phyloP scores from a whole-genome alignment of 441 rosid species.

The Macaranga tanarius region DNA sequence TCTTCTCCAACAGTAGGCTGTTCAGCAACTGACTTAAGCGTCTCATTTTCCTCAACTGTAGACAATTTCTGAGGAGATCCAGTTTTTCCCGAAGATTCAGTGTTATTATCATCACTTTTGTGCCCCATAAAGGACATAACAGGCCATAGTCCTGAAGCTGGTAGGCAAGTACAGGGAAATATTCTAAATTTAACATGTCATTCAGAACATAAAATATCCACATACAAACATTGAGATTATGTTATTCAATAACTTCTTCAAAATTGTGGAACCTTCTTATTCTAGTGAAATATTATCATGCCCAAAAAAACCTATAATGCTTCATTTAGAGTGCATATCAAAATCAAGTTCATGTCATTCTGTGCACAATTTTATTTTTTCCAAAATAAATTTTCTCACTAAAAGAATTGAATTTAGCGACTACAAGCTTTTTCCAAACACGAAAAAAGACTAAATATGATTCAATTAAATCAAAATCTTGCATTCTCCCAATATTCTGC shows the following conservation, averaged over 20 bases:
- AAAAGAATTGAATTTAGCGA: no score
- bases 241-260: not conserved
- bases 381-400: no score
- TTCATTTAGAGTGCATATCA: no score
- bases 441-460: no score
- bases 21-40: slow-evolving; percentile 23
- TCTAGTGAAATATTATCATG: not conserved
- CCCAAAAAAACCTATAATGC: no score
- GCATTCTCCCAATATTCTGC: not conserved
- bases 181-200: slow-evolving; percentile 9
- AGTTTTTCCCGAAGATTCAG: slow-evolving; percentile 36
- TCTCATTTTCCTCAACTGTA: slow-evolving; percentile 38
- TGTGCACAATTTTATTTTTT: not conserved
- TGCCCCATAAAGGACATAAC: slow-evolving; percentile 83
- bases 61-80: slow-evolving; percentile 34
- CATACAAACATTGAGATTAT: not conserved
- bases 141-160: slow-evolving; percentile 81
- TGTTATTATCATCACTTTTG: slow-evolving; percentile 45
- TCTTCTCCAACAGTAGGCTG: slow-evolving; percentile 39
- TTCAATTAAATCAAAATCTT: no score
- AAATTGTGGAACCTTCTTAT: not conserved
- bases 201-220: not conserved
- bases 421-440: no score
- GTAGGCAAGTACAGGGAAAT: slow-evolving; percentile 16
- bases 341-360: not conserved